Evolutionary conservation across 2,329 filamentous ascomycete genomes (phyloP).

Genomic region (Fusarium pseudonygamai): DNA sequence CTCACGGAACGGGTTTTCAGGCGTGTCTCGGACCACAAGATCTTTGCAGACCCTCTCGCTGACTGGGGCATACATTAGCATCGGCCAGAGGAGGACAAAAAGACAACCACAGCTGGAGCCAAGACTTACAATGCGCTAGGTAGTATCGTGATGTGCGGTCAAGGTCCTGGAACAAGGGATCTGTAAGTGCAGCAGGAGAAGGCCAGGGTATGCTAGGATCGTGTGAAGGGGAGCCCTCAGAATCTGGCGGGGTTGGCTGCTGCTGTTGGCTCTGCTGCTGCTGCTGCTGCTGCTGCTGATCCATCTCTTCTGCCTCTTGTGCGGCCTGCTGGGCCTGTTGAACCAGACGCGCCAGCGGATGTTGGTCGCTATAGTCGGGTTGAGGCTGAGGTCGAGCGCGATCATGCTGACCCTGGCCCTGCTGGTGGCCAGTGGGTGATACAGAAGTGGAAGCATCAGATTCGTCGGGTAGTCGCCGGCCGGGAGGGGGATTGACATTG

Average conservation of each 20-base stretch:
- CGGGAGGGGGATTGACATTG: constrained; percentile 52
- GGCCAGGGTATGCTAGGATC: constrained; percentile 32
- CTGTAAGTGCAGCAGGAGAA: constrained; percentile 52
- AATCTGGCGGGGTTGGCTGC: neutral
- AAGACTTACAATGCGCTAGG: constrained; percentile 58
- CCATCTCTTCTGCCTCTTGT: constrained; percentile 26
- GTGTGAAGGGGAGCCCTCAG: constrained; percentile 1
- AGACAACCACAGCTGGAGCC: constrained; percentile 1
- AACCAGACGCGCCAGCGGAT: constrained; percentile 30
- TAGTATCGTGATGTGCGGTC: constrained; percentile 57
- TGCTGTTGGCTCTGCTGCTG: neutral
- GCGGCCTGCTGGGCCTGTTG: constrained; percentile 28
- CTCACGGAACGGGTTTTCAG: constrained; percentile 58
- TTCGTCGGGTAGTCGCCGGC: constrained; percentile 36
- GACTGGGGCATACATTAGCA: constrained; percentile 50
- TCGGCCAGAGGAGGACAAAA: constrained; percentile 6
- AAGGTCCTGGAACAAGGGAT: constrained; percentile 66
- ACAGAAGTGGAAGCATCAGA: constrained; percentile 20
- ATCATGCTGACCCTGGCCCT: constrained; percentile 8
- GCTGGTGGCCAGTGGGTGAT: constrained; percentile 9
- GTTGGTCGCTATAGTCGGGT: constrained; percentile 34
- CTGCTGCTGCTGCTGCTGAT: constrained; percentile 4
- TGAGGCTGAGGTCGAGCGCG: constrained; percentile 24
- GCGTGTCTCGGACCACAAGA: constrained; percentile 59
- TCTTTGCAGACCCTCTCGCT: constrained; percentile 62